Evolutionary conservation across 208 protist genomes (phyloP), one percentile per base, ranked within the genome.

Genomic region (Leishmania arabica): DNA sequence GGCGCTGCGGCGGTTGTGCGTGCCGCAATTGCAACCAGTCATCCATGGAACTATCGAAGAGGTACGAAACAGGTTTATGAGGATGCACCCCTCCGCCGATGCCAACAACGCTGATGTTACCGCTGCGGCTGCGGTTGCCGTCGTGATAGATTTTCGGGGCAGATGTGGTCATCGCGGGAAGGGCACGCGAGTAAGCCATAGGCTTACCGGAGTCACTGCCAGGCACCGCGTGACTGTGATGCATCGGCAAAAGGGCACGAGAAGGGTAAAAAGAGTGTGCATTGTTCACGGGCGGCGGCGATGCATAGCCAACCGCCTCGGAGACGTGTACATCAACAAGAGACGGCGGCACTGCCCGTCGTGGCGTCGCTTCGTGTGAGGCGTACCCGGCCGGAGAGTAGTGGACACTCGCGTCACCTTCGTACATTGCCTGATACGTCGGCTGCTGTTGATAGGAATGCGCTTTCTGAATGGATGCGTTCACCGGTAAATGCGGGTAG

Each of bases 1-100:
- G 58, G 6, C 73, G 77, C 72, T 85, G 77, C 5, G 75, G 73
- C 77, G 76, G 71, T 5, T 56, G 45, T 54, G 65, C 15, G 0
- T 60, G 70, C 21, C 77, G 77, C 54, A 64, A 42, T 21, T 54
- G 64, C 47, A 78, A 21, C 82, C 82, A 85, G 54, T 72, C 73
- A 65, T 81, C 77, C 65, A 79, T 79, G 27, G 82, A 53, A 40
- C 70, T 81, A 73, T 85, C 82, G 69, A 85, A 85, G 77, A 85
- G 69, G 77, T 85, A 85, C 31, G 82, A 79, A 40, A 85, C 78
- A 5, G 82, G 82, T 73, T 85, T 85, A 56, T 85, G 81, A 27
- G 65, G 77, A 45, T 85, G 77, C n/a, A 65, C 62, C 27, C 62
- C 58, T 15, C 81, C 77, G 45, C 77, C 56, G 27, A 17, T 31